Evolutionary conservation across 805 yeast genomes (phyloP), one percentile per base, ranked within the genome.

Genomic region (Saturnispora serradocipensis): DNA sequence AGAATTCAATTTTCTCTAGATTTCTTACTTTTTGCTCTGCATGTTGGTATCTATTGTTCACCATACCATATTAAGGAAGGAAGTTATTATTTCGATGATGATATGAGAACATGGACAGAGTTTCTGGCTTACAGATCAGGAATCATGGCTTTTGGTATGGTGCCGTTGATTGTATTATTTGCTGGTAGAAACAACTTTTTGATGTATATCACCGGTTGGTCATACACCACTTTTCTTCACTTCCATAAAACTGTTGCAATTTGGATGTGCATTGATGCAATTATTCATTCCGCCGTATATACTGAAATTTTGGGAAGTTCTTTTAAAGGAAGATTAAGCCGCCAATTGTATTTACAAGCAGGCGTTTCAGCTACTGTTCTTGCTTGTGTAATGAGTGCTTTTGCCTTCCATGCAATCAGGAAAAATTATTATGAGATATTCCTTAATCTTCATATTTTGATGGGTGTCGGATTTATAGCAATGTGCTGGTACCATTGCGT

Each of bases 221-320:
- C 64, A 11, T 71, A 68, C 53, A 56, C 73, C 5, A 63, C 73
- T 38, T 74, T 74, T 56, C 59, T 80, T 59, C 71, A 73, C 30
- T 78, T 77, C 59, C 96, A 88, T 66, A 82, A 75, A 63, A 79
- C 86, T 84, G 65, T 76, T 44, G 82, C 86, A 1, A 72, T 86
- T 59, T 71, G 72, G 3, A 69, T 73, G 62, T 61, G 69, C 48
- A 16, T 71, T 25, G 60, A 73, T 55, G 61, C 64, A 30, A 46
- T 73, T 18, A 59, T 72, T n/a, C 81, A 76, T 53, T 71, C 67
- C 2, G 65, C 61, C 49, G 67, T 65, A 25, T 65, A 62, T 57
- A 66, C 73, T 1, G 13, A 28, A 28, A 28, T 28, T 11, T 28
- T 28, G 32, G 11, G 11, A 11, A 11, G 32, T 11, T 28, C 32